A percentile compares a stretch with the other conserved stretches of the same genome.
phyloP scores from a whole-genome alignment of 1,284 basidiomycete species.

The Cryptococcus sp. region DNA sequence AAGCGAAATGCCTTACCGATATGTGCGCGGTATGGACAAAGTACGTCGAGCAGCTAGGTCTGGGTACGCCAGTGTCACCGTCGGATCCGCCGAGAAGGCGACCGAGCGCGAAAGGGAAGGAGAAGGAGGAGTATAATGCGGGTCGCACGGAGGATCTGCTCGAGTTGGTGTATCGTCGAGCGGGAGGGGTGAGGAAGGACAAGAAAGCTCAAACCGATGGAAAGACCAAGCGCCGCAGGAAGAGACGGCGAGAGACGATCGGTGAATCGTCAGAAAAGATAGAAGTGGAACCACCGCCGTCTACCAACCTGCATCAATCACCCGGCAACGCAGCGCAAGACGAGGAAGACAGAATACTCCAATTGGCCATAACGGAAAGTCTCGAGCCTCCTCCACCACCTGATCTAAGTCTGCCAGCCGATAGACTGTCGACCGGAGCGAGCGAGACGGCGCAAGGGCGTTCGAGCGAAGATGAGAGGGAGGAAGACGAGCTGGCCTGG shows the following conservation, averaged over 20 bases:
- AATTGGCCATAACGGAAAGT: constrained; percentile 31
- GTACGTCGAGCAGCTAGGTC: constrained; percentile 44
- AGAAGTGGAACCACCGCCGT: not conserved
- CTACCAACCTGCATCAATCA: not conserved
- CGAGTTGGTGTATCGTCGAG: constrained; percentile 52
- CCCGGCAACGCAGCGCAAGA: not conserved
- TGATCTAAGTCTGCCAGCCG: not conserved
- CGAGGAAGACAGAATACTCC: constrained; percentile 29
- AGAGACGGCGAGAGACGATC: constrained; percentile 7
- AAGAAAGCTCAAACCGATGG: constrained; percentile 5
- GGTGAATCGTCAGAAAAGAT: not conserved
- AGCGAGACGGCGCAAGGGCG: constrained; percentile 1
- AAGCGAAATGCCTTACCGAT: constrained; percentile 39
- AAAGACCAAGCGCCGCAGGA: constrained; percentile 5
- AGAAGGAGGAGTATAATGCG: constrained; percentile 16
- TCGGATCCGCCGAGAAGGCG: not conserved
- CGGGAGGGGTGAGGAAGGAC: constrained; percentile 31
- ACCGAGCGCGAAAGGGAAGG: constrained; percentile 8
- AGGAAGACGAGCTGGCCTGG: constrained; percentile 53
- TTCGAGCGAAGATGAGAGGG: constrained; percentile 22
- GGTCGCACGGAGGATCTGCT: constrained; percentile 40
- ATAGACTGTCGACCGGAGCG: not conserved
- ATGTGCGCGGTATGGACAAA: constrained; percentile 39
- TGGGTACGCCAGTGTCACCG: constrained; percentile 24
- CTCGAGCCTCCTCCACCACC: not conserved